These are phyloP conservation scores for Xylaria multiplex DNA, from an alignment of 2,329 filamentous ascomycete species.

Conservation along the genomic window DNA sequence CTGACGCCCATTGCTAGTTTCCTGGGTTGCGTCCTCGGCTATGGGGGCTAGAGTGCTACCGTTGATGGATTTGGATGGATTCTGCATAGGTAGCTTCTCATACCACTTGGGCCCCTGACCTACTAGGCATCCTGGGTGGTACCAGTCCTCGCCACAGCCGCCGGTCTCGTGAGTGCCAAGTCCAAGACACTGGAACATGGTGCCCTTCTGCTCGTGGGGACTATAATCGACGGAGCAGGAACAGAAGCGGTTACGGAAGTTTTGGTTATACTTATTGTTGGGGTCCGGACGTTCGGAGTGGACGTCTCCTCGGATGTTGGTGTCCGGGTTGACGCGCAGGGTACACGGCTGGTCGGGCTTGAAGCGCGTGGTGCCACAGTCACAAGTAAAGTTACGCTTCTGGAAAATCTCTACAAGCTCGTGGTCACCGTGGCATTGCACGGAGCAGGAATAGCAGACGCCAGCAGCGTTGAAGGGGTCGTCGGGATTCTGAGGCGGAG, in stretches of 20 bases:
- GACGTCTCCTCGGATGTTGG: conserved; percentile 79
- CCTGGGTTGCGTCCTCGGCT: conserved; percentile 55
- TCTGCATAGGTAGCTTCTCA: conserved; percentile 60
- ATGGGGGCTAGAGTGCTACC: conserved; percentile 58
- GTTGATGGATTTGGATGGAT: conserved; percentile 30
- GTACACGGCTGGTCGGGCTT: conserved; percentile 74
- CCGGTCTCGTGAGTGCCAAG: conserved; percentile 82
- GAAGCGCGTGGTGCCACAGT: conserved; percentile 90
- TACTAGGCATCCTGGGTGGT: conserved; percentile 91
- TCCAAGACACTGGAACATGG: conserved; percentile 97
- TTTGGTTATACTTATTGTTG: conserved; percentile 92
- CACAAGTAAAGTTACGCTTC: conserved; percentile 95
- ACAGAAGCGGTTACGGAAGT: conserved; percentile 93
- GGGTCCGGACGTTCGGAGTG: conserved; percentile 77
- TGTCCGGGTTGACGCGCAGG: conserved; percentile 76
- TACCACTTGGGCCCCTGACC: conserved; percentile 80
- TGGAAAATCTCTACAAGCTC: conserved; percentile 93
- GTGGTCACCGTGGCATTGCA: conserved; percentile 96
- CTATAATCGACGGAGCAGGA: conserved; percentile 90
- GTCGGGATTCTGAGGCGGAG: conserved; percentile 71
- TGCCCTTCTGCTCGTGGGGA: conserved; percentile 87
- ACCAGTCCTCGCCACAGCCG: conserved; percentile 97
- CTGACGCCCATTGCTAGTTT: conserved; percentile 37
- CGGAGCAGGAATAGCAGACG: conserved; percentile 95
- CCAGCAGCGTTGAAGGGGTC: conserved; percentile 78